Conservation (phyloP, 306 rosid species). For the Medicago ruthenica region DNA sequence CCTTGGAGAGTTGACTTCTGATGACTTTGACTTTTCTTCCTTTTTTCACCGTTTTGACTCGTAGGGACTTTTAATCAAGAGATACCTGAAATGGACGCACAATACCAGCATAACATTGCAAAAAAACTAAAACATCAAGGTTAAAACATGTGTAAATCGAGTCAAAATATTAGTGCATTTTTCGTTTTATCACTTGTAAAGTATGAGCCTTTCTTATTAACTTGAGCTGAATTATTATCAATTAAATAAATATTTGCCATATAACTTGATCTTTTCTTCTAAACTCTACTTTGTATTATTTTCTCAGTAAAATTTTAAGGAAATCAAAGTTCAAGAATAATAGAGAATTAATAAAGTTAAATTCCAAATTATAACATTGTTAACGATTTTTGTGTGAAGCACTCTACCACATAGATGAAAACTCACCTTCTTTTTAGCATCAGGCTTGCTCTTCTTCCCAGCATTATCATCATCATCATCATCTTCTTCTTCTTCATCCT, state of each 20-base stretch:
- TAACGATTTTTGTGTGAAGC: neutral
- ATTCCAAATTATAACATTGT: neutral
- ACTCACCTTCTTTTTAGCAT: constrained; percentile 95
- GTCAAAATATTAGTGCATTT: no score
- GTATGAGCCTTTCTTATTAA: neutral
- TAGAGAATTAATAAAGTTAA: neutral
- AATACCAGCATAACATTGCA: no score
- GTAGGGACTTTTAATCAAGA: no score
- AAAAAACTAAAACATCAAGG: no score
- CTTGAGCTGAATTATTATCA: neutral
- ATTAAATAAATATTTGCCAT: neutral
- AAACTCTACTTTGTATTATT: neutral
- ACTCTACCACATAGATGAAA: constrained; percentile 70
- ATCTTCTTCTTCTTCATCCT: constrained; percentile 76
- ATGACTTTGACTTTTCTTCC: no score
- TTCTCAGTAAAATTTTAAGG: neutral
- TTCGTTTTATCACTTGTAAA: no score
- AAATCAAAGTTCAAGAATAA: neutral
- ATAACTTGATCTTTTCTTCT: neutral
- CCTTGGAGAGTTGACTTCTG: no score
- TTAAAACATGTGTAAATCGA: no score
- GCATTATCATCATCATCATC: constrained; percentile 60
- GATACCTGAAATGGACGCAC: no score
- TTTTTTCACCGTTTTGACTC: no score
- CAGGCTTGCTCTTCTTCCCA: constrained; percentile 69